Percentiles rank a stretch among this genome's conserved stretches.
These are phyloP conservation scores for Phytophthora multivora DNA, from an alignment of 352 stramenopile species.

Conservation along the genomic window DNA sequence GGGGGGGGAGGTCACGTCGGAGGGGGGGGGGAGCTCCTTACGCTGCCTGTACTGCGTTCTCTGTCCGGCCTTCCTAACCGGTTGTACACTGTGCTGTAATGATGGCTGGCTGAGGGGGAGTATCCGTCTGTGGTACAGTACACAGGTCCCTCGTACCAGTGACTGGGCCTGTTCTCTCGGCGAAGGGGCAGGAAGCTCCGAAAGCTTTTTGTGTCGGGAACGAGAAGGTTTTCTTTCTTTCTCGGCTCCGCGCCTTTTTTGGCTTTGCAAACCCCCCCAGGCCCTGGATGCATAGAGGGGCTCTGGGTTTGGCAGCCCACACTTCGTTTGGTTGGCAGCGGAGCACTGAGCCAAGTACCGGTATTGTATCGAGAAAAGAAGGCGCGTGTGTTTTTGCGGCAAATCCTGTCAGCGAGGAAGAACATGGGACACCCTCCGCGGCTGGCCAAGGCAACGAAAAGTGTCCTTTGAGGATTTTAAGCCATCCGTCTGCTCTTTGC, in stretches of 20 bases:
- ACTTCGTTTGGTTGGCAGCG: too few species aligned
- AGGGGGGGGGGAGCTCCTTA: background rate
- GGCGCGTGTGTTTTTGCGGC: conserved; percentile 6
- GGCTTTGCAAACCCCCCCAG: conserved; percentile 4
- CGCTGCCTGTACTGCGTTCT: conserved; percentile 8
- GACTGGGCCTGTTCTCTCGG: conserved; percentile 23
- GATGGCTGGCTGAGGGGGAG: conserved; percentile 33
- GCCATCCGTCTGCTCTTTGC: background rate
- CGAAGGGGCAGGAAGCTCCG: conserved; percentile 3
- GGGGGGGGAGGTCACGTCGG: background rate
- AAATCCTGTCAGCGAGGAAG: conserved; percentile 6
- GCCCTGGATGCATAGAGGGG: conserved; percentile 16
- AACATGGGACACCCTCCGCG: conserved; percentile 2
- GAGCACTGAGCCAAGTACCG: background rate
- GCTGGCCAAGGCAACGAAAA: background rate
- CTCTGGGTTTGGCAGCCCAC: background rate
- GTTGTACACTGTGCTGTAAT: conserved; percentile 13
- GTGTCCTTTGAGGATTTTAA: background rate
- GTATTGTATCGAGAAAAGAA: background rate
- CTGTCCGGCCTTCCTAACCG: conserved; percentile 9
- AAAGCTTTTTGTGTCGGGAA: background rate
- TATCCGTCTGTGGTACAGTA: conserved; percentile 17
- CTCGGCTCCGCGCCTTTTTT: conserved; percentile 15
- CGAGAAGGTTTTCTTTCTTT: conserved; percentile 11
- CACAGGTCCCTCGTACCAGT: conserved; percentile 25